phyloP scores from a whole-genome alignment of 805 yeast species.

The Suhomyces sp. region DNA sequence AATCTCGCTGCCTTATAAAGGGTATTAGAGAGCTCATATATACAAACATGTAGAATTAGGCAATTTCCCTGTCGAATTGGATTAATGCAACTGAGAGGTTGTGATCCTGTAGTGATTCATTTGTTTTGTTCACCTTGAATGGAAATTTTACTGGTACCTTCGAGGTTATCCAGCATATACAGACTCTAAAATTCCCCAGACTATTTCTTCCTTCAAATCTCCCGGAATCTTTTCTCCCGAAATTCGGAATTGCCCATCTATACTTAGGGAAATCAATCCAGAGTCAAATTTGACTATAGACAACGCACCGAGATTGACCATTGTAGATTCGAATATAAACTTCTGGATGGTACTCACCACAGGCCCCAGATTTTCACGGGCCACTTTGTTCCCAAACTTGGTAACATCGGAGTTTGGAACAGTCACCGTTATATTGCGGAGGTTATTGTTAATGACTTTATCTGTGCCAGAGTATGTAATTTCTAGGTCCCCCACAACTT shows the following conservation, averaged over 20 bases:
- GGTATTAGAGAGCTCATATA: too few relatives aligned
- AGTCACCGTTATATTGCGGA: constrained; percentile 22
- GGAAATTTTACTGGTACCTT: too few relatives aligned
- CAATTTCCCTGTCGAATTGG: too few relatives aligned
- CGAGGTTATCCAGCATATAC: constrained; percentile 1
- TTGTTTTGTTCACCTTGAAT: too few relatives aligned
- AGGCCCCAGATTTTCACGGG: not conserved
- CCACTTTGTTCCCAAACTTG: constrained; percentile 2
- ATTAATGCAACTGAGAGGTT: too few relatives aligned
- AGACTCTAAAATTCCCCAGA: constrained; percentile 14
- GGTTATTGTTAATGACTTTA: constrained; percentile 14
- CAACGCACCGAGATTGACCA: constrained; percentile 21
- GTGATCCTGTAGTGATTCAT: too few relatives aligned
- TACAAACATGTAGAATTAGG: too few relatives aligned
- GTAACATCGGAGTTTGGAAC: constrained; percentile 21
- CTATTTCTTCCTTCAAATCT: constrained; percentile 8
- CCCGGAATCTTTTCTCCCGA: constrained; percentile 8
- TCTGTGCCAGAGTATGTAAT: constrained; percentile 8
- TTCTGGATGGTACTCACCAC: constrained; percentile 17
- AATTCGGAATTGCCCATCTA: constrained; percentile 25
- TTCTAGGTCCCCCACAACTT: constrained; percentile 11
- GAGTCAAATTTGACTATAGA: constrained; percentile 19
- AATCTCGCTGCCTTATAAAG: too few relatives aligned
- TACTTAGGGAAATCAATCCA: constrained; percentile 17
- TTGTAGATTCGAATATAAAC: constrained; percentile 21